phyloP scores from a whole-genome alignment of 2,329 filamentous ascomycete species.

The Rachicladosporium sp. region DNA sequence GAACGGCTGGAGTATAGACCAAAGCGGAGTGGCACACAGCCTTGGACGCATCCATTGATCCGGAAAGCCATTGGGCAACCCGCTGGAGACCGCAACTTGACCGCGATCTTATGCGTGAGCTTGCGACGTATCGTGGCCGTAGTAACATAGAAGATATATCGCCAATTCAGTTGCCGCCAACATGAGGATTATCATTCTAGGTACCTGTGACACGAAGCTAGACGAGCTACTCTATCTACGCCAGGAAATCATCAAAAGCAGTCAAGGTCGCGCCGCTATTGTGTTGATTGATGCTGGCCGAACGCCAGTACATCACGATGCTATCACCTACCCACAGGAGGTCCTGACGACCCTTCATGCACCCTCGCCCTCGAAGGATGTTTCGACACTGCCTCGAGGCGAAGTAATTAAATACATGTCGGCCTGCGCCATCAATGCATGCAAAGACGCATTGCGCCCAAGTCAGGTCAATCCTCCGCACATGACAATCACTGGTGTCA shows the following conservation, averaged over 20 bases:
- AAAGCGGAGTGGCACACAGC: no score
- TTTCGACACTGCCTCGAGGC: constrained; percentile 35
- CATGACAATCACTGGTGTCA: constrained; percentile 30
- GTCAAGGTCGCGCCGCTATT: constrained; percentile 23
- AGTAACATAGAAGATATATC: no score
- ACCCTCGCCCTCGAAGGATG: constrained; percentile 13
- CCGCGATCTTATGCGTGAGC: no score
- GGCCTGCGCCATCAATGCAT: constrained; percentile 28
- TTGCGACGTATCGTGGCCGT: no score
- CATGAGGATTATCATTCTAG: constrained; percentile 39
- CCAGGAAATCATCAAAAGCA: constrained; percentile 29
- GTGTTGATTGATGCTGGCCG: constrained; percentile 47
- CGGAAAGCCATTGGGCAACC: no score
- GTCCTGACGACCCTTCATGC: constrained; percentile 29
- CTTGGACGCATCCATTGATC: no score
- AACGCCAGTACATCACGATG: constrained; percentile 26
- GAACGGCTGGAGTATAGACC: no score
- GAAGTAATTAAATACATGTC: constrained; percentile 48
- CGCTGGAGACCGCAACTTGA: no score
- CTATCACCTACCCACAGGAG: constrained; percentile 37
- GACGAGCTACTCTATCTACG: constrained; percentile 46
- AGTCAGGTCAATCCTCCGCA: constrained; percentile 42
- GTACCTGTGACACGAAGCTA: constrained; percentile 55
- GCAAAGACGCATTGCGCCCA: constrained; percentile 21
- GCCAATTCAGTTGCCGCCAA: no score